These are phyloP conservation scores for Scheffersomyces titani DNA, from an alignment of 1,139 yeast genomes.

Conservation along the genomic window DNA sequence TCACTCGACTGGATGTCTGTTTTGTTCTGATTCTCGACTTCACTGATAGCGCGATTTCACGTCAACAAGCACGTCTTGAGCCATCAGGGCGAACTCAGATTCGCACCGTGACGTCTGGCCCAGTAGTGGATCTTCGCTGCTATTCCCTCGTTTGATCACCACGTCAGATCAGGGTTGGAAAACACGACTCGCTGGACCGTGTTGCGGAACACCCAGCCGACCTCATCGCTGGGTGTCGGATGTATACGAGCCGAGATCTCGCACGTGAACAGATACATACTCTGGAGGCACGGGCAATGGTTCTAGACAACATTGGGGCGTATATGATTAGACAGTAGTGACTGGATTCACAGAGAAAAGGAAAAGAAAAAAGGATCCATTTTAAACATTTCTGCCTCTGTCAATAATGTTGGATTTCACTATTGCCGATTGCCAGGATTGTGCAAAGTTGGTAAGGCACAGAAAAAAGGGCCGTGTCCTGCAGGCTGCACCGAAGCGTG, in stretches of 20 bases:
- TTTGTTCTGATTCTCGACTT: background rate
- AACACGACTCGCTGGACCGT: background rate
- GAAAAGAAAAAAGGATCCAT: background rate
- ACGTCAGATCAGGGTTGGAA: too few species aligned
- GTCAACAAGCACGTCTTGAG: background rate
- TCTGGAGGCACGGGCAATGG: constrained; percentile 45
- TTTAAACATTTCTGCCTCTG: background rate
- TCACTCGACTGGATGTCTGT: background rate
- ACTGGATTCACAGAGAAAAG: background rate
- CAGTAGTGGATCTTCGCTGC: background rate
- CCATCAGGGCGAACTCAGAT: background rate
- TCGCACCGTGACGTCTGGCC: background rate
- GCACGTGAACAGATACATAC: constrained; percentile 28
- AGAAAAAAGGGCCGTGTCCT: background rate
- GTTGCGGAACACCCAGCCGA: background rate
- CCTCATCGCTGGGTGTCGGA: background rate
- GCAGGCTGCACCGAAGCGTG: background rate
- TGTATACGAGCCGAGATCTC: background rate
- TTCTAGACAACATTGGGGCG: constrained; percentile 39
- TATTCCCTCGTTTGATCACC: background rate
- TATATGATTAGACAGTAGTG: background rate
- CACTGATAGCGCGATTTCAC: background rate
- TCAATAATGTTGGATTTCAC: background rate
- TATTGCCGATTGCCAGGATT: background rate
- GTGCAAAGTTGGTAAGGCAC: background rate